Base-by-base conservation (phyloP, 1,139 yeast species). In the Yamadazyma triangularis region DNA sequence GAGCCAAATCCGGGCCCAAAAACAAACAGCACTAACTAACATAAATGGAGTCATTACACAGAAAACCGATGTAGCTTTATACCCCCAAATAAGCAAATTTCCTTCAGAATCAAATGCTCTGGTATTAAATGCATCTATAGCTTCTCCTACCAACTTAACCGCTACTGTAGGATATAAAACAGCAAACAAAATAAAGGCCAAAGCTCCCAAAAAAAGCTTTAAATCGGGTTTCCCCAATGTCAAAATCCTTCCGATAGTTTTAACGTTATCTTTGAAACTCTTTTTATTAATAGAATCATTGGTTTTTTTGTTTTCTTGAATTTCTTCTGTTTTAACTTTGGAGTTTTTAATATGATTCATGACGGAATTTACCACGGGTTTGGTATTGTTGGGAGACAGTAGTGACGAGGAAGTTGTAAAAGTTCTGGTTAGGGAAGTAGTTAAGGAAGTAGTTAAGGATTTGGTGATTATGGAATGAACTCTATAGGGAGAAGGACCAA, bases 1-100 rank as follows among this genome's bases (percentile, higher is more conserved):
- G 5, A 68, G 64, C 73, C 73, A 67, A 30, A 64, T 64, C 35
- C 74, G 50, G 19, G 74, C 73, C 74, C 74, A 68, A 43, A 66
- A 68, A 40, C 74, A 68, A 13, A 57, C 52, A 8, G 74, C 73
- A 51, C 68, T 59, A 2, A 58, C 52, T 24, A 53, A 52, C 71
- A 68, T 64, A 34, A 67, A 68, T 7, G 74, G 74, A 4, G 67
- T 61, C 74, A 68, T 68, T 19, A 63, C 48, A 7, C 53, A 53
- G 37, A 68, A 67, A 2, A 68, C 58, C 1, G 68, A 66, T 13
- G 64, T 51, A 32, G 64, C 64, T 34, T 63, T 64, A 40, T 63
- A 65, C 2, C 73, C 74, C 73, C 73, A 68, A 23, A 68, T 65
- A 28, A 68, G 31, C 24, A 68, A 47, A 31, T 58, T 55, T 0